These are phyloP conservation scores for Heliamphora exappendiculata DNA, from an alignment of 148 eudicot genomes.

Conservation along the genomic window DNA sequence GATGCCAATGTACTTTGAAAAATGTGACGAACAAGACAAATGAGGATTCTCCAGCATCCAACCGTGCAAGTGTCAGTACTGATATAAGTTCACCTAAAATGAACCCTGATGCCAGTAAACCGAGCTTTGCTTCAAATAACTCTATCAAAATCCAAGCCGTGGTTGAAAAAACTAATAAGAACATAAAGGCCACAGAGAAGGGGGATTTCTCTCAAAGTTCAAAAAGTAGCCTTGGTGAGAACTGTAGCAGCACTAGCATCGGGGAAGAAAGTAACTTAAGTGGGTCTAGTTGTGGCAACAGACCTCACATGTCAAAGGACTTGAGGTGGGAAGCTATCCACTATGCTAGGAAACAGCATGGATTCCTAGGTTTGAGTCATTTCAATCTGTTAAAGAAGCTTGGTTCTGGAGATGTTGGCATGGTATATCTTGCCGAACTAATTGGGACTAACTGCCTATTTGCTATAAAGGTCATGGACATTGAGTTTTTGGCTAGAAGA, in stretches of 20 bases:
- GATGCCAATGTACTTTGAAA: constrained; percentile 66
- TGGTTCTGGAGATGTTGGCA: constrained; percentile 94
- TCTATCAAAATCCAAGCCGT: constrained; percentile 21
- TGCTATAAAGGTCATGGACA: constrained; percentile 97
- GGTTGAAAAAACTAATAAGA: constrained; percentile 26
- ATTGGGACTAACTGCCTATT: constrained; percentile 65
- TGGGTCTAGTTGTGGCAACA: constrained; percentile 62
- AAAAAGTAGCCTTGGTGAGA: constrained; percentile 68
- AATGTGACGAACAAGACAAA: constrained; percentile 35
- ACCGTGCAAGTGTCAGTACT: constrained; percentile 25
- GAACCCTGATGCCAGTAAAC: constrained; percentile 31
- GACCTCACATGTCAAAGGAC: constrained; percentile 96
- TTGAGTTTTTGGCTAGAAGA: constrained; percentile 75
- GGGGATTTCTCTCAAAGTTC: constrained; percentile 72
- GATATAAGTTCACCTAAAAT: constrained; percentile 28
- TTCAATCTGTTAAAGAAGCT: constrained; percentile 86
- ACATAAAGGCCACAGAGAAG: constrained; percentile 36
- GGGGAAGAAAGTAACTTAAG: constrained; percentile 79
- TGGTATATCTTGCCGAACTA: constrained; percentile 90
- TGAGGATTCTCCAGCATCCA: constrained; percentile 29
- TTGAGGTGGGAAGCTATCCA: constrained; percentile 76
- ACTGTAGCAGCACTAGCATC: constrained; percentile 63
- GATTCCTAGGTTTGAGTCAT: constrained; percentile 59
- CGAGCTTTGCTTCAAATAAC: constrained; percentile 25
- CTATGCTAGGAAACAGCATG: constrained; percentile 53